These are phyloP conservation scores for Huntiella abstrusa DNA, from an alignment of 2,329 filamentous ascomycete genomes.

Conservation along the genomic window DNA sequence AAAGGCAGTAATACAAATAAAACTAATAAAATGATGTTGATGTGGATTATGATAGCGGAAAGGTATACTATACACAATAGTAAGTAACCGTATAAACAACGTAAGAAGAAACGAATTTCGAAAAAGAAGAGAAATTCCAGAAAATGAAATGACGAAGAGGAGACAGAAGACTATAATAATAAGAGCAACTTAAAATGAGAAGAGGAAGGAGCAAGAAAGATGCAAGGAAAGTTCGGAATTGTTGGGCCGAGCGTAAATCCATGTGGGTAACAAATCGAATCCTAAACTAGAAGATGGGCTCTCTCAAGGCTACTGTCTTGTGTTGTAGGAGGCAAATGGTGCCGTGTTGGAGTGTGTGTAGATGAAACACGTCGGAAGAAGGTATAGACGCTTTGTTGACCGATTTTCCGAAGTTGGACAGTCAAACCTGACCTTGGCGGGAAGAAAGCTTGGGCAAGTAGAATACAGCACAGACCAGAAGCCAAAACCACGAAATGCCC, in stretches of 20 bases:
- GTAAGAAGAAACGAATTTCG: not conserved
- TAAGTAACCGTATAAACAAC: not conserved
- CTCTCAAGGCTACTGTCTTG: no score
- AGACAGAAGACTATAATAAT: not conserved
- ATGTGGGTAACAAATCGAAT: no score
- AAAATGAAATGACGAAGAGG: not conserved
- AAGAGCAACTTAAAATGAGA: not conserved
- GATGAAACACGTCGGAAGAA: slow-evolving; percentile 3
- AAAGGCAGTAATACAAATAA: no score
- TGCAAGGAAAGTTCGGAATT: no score
- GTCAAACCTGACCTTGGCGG: no score
- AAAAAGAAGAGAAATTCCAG: not conserved
- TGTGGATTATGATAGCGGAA: no score
- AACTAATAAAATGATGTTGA: no score
- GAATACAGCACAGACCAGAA: not conserved
- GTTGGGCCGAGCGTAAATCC: no score
- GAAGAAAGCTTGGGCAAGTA: not conserved
- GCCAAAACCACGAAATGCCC: not conserved
- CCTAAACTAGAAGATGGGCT: no score
- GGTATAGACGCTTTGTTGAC: slow-evolving; percentile 1
- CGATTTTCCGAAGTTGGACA: not conserved
- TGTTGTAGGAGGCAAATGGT: no score
- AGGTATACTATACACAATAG: no score
- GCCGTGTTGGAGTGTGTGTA: not conserved
- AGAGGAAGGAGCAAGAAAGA: not conserved